Evolutionary conservation across 2,329 filamentous ascomycete genomes (phyloP), one percentile per base, ranked within the genome.

Genomic region (Raffaelea ambrosiae): DNA sequence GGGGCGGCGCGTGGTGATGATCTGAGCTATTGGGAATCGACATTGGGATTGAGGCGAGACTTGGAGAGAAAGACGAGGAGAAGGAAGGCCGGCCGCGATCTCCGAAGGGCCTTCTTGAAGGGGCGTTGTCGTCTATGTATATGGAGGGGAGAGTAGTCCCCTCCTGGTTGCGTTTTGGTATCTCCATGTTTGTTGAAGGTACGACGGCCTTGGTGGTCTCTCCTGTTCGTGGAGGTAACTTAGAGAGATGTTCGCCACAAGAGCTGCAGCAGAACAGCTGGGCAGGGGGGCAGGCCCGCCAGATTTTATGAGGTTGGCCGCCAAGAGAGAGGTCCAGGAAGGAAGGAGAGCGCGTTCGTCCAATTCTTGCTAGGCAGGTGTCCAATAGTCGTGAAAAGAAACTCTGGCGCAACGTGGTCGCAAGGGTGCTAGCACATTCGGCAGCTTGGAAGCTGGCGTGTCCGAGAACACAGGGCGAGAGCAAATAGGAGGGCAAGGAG

Each of bases 1-100:
- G 63, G 31, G 65, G 65, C 21, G 65, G 64, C 14, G 58, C 61
- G 48, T 65, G 59, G 45, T 63, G 57, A n/a, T 59, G 57, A 11
- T 55, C 55, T 43, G 59, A 57, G 40, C 54, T 58, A 48, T 60
- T 63, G 44, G 59, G 60, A 55, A 67, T 66, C 21, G 62, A 58
- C 63, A 66, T 64, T 3, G 65, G 63, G 33, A 61, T 60, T 10
- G 65, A 65, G 20, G 60, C 50, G 19, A 58, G 40, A 33, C 59
- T 53, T 10, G 61, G 56, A 16, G 63, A 61, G 51, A 60, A 59
- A 46, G 52, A 55, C n/a, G 61, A 59, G 10, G 54, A 48, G 8
- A 54, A 48, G 40, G 41, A 51, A 22, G 46, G 36, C 23, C 50
- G 52, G 20, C 36, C 26, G 21, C 38, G 19, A 31, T 43, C 45